Conservation (phyloP, 208 protist genomes). For the Wallacemonas sp. region DNA sequence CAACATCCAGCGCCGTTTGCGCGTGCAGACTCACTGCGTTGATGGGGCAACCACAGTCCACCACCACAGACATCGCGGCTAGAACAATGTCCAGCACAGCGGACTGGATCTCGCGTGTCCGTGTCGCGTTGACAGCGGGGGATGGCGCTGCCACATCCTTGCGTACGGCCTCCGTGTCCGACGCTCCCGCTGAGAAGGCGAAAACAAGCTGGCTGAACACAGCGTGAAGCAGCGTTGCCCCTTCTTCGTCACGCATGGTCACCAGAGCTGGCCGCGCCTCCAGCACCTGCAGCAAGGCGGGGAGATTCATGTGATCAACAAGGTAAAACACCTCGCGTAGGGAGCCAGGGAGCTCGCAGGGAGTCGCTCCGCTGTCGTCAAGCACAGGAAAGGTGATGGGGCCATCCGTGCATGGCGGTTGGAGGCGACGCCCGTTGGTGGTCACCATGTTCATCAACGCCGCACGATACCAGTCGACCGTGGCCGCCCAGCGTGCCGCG, state of each 20-base stretch:
- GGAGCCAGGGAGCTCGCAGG: conserved; percentile 26
- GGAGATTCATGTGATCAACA: conserved; percentile 55
- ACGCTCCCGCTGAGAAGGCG: background rate
- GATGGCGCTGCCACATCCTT: too few species aligned
- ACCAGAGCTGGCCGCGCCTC: conserved; percentile 20
- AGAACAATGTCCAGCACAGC: conserved; percentile 42
- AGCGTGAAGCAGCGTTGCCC: conserved; percentile 52
- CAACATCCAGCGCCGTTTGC: conserved; percentile 65
- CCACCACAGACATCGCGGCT: conserved; percentile 32
- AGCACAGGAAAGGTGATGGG: too few species aligned
- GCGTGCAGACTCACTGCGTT: conserved; percentile 28
- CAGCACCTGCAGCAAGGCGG: conserved; percentile 42
- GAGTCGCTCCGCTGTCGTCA: background rate
- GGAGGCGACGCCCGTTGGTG: too few species aligned
- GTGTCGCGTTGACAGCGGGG: too few species aligned
- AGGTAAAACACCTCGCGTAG: conserved; percentile 60
- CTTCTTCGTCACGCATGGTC: conserved; percentile 48
- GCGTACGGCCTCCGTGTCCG: background rate
- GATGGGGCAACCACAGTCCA: conserved; percentile 41
- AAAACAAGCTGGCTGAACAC: conserved; percentile 19
- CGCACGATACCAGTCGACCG: too few species aligned
- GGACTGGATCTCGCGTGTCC: background rate
- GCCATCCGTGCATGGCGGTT: too few species aligned
- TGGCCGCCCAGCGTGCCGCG: too few species aligned
- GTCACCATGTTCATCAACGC: too few species aligned